A percentile compares a stretch with the other conserved stretches of the same genome.
Conservation (phyloP, 176 grass and related monocot genomes). For the Pharus latifolius region DNA sequence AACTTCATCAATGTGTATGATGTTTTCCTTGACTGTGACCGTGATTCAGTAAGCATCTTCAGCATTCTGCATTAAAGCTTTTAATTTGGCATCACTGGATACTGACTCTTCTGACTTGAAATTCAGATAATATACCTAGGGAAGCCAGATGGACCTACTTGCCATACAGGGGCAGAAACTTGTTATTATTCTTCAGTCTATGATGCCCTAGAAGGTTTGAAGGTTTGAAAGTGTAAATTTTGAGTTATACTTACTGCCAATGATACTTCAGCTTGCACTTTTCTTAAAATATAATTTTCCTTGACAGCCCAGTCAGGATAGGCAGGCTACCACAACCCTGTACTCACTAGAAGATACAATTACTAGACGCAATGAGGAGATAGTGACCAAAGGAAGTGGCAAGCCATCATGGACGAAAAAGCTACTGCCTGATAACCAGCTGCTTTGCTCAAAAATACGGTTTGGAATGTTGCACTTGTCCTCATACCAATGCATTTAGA, state of each 20-base stretch:
- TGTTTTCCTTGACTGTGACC: constrained; percentile 81
- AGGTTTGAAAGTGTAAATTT: constrained; percentile 37
- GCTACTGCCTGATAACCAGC: constrained; percentile 47
- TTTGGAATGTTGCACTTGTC: constrained; percentile 15
- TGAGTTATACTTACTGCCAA: background rate
- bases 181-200: constrained; percentile 83
- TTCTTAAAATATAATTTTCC: background rate
- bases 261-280: background rate
- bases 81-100: background rate
- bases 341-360: constrained; percentile 83
- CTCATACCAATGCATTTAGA: background rate
- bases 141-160: constrained; percentile 90
- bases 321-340: constrained; percentile 46
- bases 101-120: constrained; percentile 9
- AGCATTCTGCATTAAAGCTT: background rate
- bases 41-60: constrained; percentile 74
- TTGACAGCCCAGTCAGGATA: constrained; percentile 29
- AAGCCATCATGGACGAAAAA: constrained; percentile 94
- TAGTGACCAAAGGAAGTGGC: constrained; percentile 24
- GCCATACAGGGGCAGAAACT: constrained; percentile 86
- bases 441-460: constrained; percentile 91
- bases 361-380: constrained; percentile 66
- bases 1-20: constrained; percentile 94
- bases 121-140: constrained; percentile 94
- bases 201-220: constrained; percentile 49